Evolutionary conservation across 2,329 filamentous ascomycete species (phyloP).

Genomic region (Neoascochyta sp.): DNA sequence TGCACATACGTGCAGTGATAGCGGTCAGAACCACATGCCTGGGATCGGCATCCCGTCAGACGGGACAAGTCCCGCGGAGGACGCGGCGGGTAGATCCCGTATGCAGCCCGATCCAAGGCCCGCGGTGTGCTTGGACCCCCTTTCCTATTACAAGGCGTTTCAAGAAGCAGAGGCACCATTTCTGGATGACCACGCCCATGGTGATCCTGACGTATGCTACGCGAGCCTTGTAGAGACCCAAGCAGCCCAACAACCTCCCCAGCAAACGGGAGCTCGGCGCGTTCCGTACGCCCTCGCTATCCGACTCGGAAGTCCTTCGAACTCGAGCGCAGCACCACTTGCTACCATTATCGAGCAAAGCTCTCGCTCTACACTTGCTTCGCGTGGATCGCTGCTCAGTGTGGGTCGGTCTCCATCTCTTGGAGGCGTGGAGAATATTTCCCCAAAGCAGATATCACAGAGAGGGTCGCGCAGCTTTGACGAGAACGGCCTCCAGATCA

Average conservation of each 20-base stretch:
- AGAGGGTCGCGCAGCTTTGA: constrained; percentile 17
- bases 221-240: too few relatives aligned
- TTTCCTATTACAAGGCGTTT: constrained; percentile 20
- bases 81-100: too few relatives aligned
- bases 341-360: constrained; percentile 44
- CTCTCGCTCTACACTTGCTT: constrained; percentile 42
- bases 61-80: too few relatives aligned
- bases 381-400: constrained; percentile 27
- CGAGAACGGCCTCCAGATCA: constrained; percentile 13
- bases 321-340: constrained; percentile 39
- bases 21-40: too few relatives aligned
- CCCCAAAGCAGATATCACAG: constrained; percentile 11
- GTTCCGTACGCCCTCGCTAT: constrained; percentile 23
- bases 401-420: constrained; percentile 17
- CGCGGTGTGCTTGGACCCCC: constrained; percentile 13
- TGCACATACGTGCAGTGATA: too few relatives aligned
- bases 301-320: constrained; percentile 25
- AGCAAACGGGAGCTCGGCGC: constrained; percentile 15
- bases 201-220: too few relatives aligned
- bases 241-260: too few relatives aligned
- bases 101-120: constrained; percentile 5
- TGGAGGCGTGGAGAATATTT: constrained; percentile 12
- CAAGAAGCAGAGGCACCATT: too few relatives aligned
- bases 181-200: too few relatives aligned
- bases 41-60: too few relatives aligned